phyloP scores from a whole-genome alignment of 345 rosid species.

The Dimocarpus longan region DNA sequence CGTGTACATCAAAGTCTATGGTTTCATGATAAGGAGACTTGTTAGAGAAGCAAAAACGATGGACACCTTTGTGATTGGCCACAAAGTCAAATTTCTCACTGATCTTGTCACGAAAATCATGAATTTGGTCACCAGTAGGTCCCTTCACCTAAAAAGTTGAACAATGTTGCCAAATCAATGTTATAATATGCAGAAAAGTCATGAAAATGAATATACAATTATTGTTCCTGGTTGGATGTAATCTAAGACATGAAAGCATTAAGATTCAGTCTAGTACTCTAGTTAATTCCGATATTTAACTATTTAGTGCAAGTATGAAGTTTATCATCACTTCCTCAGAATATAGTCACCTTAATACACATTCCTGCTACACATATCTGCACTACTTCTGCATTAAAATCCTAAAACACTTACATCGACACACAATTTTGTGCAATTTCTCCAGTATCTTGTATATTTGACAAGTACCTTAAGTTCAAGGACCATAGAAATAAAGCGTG shows the following conservation, averaged over 20 bases:
- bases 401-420: background rate
- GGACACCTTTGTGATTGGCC: slow-evolving; percentile 62
- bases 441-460: background rate
- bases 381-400: background rate
- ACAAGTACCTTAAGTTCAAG: background rate
- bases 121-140: slow-evolving; percentile 57
- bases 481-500: background rate
- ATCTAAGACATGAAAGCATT: background rate
- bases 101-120: slow-evolving; percentile 60
- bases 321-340: background rate
- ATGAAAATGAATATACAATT: background rate
- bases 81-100: slow-evolving; percentile 69
- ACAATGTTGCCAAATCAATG: slow-evolving; percentile 2
- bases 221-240: background rate
- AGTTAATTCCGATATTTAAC: background rate
- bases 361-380: background rate
- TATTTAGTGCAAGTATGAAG: background rate
- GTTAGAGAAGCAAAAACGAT: slow-evolving; percentile 71
- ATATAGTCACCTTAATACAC: background rate
- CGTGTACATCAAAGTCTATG: slow-evolving; percentile 68
- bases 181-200: background rate
- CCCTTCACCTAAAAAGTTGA: slow-evolving; percentile 58
- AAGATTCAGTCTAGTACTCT: background rate
- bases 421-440: background rate
- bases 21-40: slow-evolving; percentile 77